phyloP scores from a whole-genome alignment of 192 early-diverging fungal species.

The Podila epigama region DNA sequence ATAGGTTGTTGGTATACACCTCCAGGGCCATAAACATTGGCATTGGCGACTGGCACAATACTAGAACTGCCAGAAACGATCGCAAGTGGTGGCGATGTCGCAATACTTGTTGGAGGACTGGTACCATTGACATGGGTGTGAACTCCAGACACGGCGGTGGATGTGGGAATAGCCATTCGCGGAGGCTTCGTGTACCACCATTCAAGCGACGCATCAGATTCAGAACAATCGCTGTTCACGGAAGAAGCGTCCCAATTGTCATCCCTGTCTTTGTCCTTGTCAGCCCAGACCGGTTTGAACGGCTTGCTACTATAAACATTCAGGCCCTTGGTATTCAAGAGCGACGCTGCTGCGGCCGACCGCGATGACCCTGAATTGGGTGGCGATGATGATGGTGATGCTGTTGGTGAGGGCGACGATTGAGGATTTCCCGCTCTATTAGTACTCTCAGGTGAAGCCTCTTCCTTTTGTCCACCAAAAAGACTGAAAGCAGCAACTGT shows the following conservation, averaged over 20 bases:
- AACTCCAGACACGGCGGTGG: background rate
- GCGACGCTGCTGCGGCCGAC: background rate
- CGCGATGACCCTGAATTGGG: background rate
- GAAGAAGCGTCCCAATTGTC: constrained; percentile 42
- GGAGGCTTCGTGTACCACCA: constrained; percentile 47
- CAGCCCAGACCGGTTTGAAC: constrained; percentile 32
- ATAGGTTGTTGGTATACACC: background rate
- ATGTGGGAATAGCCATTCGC: constrained; percentile 3
- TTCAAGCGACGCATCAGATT: constrained; percentile 24
- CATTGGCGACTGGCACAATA: background rate
- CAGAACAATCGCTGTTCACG: constrained; percentile 29
- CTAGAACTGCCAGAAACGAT: background rate
- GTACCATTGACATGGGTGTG: background rate
- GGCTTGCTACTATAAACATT: background rate
- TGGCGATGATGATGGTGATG: constrained; percentile 3
- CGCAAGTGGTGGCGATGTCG: background rate
- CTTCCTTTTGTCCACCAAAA: background rate
- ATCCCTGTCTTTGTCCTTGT: constrained; percentile 25
- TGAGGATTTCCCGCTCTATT: background rate
- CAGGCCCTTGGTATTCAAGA: background rate
- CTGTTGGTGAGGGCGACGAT: background rate
- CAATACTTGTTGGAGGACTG: no score
- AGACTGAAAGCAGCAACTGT: background rate
- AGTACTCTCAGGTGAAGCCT: background rate
- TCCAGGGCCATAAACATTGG: background rate